Conservation (phyloP, 139 green algal species). For the Volvox reticuliferus region DNA sequence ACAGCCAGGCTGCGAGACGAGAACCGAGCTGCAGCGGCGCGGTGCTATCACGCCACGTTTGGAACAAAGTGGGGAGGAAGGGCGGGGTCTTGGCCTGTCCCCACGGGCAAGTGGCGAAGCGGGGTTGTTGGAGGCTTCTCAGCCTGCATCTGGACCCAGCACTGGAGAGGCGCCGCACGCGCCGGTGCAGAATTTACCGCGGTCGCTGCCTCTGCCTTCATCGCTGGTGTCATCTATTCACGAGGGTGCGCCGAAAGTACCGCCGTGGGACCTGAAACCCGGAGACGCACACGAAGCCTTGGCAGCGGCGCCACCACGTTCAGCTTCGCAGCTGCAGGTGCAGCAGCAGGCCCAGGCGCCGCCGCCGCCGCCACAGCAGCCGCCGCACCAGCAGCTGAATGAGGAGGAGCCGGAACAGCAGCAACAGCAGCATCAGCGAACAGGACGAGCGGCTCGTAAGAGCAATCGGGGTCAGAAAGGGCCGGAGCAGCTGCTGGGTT, state of each 20-base stretch:
- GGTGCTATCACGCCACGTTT: background rate
- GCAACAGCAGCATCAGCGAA: background rate
- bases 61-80: background rate
- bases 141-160: background rate
- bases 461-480: background rate
- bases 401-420: background rate
- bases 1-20: background rate
- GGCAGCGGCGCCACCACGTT: no score
- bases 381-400: no score
- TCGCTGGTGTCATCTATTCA: background rate
- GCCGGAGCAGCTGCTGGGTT: background rate
- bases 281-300: background rate
- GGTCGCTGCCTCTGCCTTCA: background rate
- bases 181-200: background rate
- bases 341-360: no score
- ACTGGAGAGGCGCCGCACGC: background rate
- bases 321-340: background rate
- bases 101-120: background rate
- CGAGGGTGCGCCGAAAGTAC: background rate
- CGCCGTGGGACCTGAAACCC: background rate
- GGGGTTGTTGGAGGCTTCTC: background rate
- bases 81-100: background rate
- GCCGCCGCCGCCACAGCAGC: no score
- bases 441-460: background rate
- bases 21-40: background rate